These are phyloP conservation scores for Eucalyptus dawsonii DNA, from an alignment of 345 rosid species.

Conservation along the genomic window DNA sequence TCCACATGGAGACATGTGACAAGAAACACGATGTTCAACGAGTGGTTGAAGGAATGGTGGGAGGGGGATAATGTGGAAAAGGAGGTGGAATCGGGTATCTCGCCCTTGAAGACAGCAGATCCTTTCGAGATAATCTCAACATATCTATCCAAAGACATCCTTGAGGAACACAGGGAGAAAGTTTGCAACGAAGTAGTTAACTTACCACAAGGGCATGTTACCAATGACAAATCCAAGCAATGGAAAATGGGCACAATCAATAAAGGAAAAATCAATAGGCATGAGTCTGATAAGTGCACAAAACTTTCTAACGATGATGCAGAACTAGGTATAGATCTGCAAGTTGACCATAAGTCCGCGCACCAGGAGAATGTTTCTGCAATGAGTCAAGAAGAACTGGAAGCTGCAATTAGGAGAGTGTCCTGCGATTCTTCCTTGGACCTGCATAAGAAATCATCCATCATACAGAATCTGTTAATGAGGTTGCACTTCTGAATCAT, in stretches of 20 bases:
- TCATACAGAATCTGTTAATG: constrained; percentile 62
- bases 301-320: neutral
- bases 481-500: constrained; percentile 28
- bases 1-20: constrained; percentile 52
- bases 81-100: constrained; percentile 1
- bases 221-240: neutral
- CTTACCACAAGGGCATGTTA: neutral
- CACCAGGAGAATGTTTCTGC: constrained; percentile 16
- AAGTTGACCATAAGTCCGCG: constrained; percentile 5
- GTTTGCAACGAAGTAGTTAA: neutral
- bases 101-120: constrained; percentile 20
- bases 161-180: constrained; percentile 8
- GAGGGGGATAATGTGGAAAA: constrained; percentile 24
- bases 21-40: constrained; percentile 65
- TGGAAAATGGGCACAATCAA: neutral
- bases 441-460: constrained; percentile 40
- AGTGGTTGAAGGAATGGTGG: constrained; percentile 88
- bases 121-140: constrained; percentile 49
- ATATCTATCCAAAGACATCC: constrained; percentile 34
- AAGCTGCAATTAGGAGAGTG: constrained; percentile 53
- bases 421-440: constrained; percentile 57
- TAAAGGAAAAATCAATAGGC: constrained; percentile 1
- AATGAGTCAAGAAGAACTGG: constrained; percentile 55
- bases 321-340: neutral
- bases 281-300: constrained; percentile 8